Base-by-base conservation (phyloP, 345 rosid genomes). In the Ceriops tagal region DNA sequence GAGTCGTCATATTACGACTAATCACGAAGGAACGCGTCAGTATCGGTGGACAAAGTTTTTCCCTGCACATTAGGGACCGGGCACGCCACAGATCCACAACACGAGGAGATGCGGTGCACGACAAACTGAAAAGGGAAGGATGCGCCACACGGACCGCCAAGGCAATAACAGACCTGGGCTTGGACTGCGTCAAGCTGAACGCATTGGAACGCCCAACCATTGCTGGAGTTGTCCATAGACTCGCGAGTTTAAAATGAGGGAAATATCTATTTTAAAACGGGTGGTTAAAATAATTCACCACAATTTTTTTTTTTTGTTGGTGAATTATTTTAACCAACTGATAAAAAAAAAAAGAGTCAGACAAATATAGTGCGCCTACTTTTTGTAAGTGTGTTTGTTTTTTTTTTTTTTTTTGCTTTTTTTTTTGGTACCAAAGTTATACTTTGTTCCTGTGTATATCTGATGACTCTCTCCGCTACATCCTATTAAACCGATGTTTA, bases 1-100 rank as follows among this genome's bases (percentile, higher is more conserved):
- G 72, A 7, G 56, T 26, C 0, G 31, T 68, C 3, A 47, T 68
- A n/a, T 22, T 68, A 9, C 72, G 59, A 68, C 10, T 68, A 21
- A 68, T 68, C 5, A 68, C 30, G 72, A 59, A 47, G 34, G n/a
- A 58, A 18, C 1, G 0, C 30, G 53, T 51, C 1, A 46, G n/a
- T 9, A 4, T 2, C 0, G 0, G 7, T 34, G 72, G 72, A n/a
- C 4, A 6, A 18, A 43, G 7, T 15, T 7, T 62, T 20, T 4
- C 10, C 20, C 10, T 5, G 20, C 43, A 59, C 28, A 59, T 68
- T 0, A 46, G 57, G 1, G 35, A 46, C 7, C 46, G 13, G 52
- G 57, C 64, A 39, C 10, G 53, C 4, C 7, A 5, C 8, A 10
- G 15, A 0, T 24, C 5, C 18, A 4, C 0, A 1, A 46, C 0